Evolutionary conservation across 2,329 filamentous ascomycete genomes (phyloP).

Genomic region (Phialophora chinensis): DNA sequence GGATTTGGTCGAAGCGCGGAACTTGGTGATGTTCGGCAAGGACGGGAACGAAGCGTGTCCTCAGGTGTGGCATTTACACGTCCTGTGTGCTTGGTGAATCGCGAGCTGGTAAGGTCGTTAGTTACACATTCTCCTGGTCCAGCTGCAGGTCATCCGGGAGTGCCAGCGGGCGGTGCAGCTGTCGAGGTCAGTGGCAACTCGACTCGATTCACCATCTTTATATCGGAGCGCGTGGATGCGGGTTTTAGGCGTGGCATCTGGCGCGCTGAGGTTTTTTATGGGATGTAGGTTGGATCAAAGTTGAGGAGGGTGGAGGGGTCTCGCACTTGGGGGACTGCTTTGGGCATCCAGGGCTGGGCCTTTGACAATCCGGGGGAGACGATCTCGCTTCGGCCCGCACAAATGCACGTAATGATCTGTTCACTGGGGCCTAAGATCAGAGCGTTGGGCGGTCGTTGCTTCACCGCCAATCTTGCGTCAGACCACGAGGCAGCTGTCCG

Average conservation of each 20-base stretch:
- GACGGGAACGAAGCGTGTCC: neutral
- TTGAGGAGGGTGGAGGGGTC: constrained; percentile 1
- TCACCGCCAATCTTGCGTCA: constrained; percentile 36
- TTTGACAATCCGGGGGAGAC: constrained; percentile 11
- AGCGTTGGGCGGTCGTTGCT: constrained; percentile 8
- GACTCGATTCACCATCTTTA: neutral
- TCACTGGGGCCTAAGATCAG: constrained; percentile 1
- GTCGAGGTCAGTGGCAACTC: neutral
- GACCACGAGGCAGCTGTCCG: constrained; percentile 18
- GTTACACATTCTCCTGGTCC: neutral
- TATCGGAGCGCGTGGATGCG: neutral
- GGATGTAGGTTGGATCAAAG: constrained; percentile 2
- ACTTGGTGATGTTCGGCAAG: constrained; percentile 2
- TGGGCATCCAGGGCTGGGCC: constrained; percentile 4
- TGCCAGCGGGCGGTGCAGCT: neutral
- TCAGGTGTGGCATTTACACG: neutral
- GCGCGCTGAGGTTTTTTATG: neutral
- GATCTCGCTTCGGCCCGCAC: constrained; percentile 32
- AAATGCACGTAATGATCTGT: constrained; percentile 21
- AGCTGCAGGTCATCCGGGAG: neutral
- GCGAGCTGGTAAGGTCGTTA: neutral
- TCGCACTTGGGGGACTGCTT: constrained; percentile 2
- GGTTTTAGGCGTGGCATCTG: neutral
- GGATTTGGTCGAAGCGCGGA: constrained; percentile 10
- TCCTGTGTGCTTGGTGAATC: constrained; percentile 3